Evolutionary conservation across 2,329 filamentous ascomycete genomes (phyloP), one percentile per base, ranked within the genome.

Genomic region (Arachnomyces sp.): DNA sequence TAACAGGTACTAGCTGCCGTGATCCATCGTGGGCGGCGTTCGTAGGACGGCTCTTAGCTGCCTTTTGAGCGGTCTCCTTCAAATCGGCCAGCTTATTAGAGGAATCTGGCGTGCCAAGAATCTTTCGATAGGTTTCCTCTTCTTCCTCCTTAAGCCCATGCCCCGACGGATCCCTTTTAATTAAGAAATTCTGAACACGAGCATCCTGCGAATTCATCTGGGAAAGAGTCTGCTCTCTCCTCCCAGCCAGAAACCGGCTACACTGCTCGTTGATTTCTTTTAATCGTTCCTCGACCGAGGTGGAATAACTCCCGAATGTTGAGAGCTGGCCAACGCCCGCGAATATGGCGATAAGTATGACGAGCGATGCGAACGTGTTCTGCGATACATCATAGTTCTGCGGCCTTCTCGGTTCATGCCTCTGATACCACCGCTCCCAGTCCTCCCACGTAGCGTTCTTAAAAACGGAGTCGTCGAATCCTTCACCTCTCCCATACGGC

Each of bases 381-480:
- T 94, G 94, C 43, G 82, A 84, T 64, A 90, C 79, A 84, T 38
- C 80, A 37, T 57, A 59, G 49, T 53, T 54, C 49, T 65, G 48
- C 39, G 47, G 63, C 66, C 47, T 59, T 59, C 54, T 61, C 53
- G 45, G 53, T 55, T 50, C 70, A 60, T 55, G 69, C 61, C 60
- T 71, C 60, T 77, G 70, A 51, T 84, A 75, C 81, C 83, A 94
- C 33, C 73, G 73, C 66, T 94, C 86, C 89, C 89, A 95, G 60
- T 98, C 92, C 59, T 98, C 92, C 92, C 92, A 98, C 0, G 92
- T 96, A 1, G 87, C 92, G 59, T 96, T 96, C 51, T 68, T 60
- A 54, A 70, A 75, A 36, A 81, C 76, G 59, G 57, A 70, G 42
- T 54, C 66, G 52, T 55, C 67, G 49, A 45, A 65, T 50, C 49